These are phyloP conservation scores for Oxyria digyna DNA, from an alignment of 148 eudicot species.

Conservation along the genomic window DNA sequence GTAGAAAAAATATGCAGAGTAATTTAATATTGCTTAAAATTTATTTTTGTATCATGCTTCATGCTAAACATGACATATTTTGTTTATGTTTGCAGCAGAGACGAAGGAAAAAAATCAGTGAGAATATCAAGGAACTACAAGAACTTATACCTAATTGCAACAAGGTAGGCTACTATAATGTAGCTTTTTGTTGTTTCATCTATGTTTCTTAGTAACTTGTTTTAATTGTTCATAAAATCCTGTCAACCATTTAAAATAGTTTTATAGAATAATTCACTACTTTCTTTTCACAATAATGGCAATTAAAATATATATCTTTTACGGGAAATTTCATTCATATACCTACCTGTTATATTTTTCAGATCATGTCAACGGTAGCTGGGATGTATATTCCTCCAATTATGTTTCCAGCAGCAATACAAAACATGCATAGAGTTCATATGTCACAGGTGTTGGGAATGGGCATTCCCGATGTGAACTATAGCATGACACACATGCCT, in stretches of 20 bases:
- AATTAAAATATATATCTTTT: no score
- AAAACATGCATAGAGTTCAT: constrained; percentile 55
- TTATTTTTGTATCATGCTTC: not conserved
- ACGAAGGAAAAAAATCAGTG: constrained; percentile 88
- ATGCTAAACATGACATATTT: no score
- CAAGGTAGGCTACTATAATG: constrained; percentile 41
- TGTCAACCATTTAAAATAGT: no score
- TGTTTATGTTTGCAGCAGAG: no score
- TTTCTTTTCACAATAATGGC: no score
- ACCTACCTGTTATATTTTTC: constrained; percentile 9
- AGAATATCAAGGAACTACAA: constrained; percentile 92
- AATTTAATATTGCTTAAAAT: not conserved
- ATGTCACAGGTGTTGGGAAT: constrained; percentile 56
- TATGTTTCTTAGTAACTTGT: no score
- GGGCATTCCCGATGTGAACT: constrained; percentile 56
- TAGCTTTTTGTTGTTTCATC: not conserved
- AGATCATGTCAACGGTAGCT: constrained; percentile 89
- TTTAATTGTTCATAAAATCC: no score
- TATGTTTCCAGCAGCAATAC: constrained; percentile 76
- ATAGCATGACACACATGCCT: constrained; percentile 18
- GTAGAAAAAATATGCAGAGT: constrained; percentile 21
- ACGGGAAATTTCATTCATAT: not conserved
- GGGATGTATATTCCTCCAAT: constrained; percentile 84
- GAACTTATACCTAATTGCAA: constrained; percentile 97
- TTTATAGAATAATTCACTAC: no score